Evolutionary conservation across 1,284 basidiomycete species (phyloP), one percentile per base, ranked within the genome.

Genomic region (Irpex rosettiformis): DNA sequence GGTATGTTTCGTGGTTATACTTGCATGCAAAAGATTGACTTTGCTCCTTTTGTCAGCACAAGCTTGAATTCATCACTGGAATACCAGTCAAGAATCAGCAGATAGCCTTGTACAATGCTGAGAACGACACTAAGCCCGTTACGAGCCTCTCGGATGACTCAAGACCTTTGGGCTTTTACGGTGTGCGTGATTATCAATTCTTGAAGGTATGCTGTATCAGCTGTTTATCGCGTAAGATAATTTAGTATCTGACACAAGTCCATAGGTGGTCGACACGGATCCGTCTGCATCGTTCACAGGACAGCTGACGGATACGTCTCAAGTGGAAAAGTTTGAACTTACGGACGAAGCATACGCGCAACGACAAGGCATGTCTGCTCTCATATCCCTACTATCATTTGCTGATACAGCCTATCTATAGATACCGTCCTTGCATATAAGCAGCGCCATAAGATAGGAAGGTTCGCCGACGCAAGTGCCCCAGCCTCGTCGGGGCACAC

Each of bases 391-490:
- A 16, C 10, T 25, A 27, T n/a, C 3, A 21, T 16, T 7, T 16
- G 21, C 25, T 22, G 24, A 24, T 49, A n/a, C 5, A n/a, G 4
- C 33, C 10, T 10, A 4, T 6, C 27, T 48, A 10, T 24, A 94
- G 96, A 98, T 70, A 92, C 93, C 11, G 92, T 98, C 10, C 81
- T 94, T 16, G 88, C 92, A 1, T 98, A 93, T 77, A 95, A 98
- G 68, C 89, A 95, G 72, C 80, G 83, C 1, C 79, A 96, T 75
- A 91, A 93, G 73, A 83, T 99, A 27, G 96, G 96, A 1, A 86
- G 95, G 10, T 99, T 97, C 71, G 93, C 90, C 7, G 74, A 70
- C 4, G 69, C 70, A 33, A 55, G 62, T 16, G 74, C 77, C 0
- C 76, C 77, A 58, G 22, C 18, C 16, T 69, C 75, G 2, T 67